Evolutionary conservation across 495 filamentous ascomycete genomes (phyloP).

Genomic region (Cetradonia linearis): DNA sequence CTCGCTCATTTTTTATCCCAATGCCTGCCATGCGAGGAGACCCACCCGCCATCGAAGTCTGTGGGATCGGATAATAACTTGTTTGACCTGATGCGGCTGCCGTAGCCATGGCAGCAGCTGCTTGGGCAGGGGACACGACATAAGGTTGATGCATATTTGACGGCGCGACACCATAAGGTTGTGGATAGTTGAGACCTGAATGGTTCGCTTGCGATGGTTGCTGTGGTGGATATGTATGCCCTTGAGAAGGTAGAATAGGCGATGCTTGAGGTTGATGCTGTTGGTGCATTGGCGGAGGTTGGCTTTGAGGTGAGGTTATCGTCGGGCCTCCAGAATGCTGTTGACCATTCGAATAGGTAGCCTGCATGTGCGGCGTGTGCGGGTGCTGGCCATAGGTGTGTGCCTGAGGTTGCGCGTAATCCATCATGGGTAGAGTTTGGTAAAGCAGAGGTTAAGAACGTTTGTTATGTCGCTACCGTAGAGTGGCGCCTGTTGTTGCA

Average conservation of each 20-base stretch:
- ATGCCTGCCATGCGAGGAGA: slow-evolving; percentile 44
- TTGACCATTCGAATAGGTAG: slow-evolving; percentile 38
- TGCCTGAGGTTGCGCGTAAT: slow-evolving; percentile 45
- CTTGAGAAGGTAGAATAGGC: slow-evolving; percentile 45
- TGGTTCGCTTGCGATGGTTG: slow-evolving; percentile 33
- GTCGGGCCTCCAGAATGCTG: slow-evolving; percentile 39
- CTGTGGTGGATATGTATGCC: slow-evolving; percentile 41
- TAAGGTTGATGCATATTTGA: slow-evolving; percentile 40
- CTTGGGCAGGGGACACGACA: slow-evolving; percentile 42
- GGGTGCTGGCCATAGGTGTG: slow-evolving; percentile 47
- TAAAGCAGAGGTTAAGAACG: slow-evolving; percentile 10
- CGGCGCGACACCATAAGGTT: slow-evolving; percentile 38
- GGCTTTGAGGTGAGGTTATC: slow-evolving; percentile 44
- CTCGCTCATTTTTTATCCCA: slow-evolving; percentile 42
- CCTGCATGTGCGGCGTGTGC: slow-evolving; percentile 43
- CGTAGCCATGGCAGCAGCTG: slow-evolving; percentile 46
- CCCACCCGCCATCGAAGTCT: slow-evolving; percentile 41
- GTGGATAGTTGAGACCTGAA: slow-evolving; percentile 40
- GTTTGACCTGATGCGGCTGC: slow-evolving; percentile 42
- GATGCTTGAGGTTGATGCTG: slow-evolving; percentile 43
- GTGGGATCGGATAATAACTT: slow-evolving; percentile 38
- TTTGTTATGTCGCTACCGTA: slow-evolving; percentile 17
- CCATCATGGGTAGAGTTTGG: slow-evolving; percentile 35
- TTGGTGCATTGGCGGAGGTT: slow-evolving; percentile 43
- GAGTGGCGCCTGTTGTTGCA: slow-evolving; percentile 19